phyloP scores from a whole-genome alignment of 2,329 filamentous ascomycete species.

The Zelopaecilomyces penicillatus region DNA sequence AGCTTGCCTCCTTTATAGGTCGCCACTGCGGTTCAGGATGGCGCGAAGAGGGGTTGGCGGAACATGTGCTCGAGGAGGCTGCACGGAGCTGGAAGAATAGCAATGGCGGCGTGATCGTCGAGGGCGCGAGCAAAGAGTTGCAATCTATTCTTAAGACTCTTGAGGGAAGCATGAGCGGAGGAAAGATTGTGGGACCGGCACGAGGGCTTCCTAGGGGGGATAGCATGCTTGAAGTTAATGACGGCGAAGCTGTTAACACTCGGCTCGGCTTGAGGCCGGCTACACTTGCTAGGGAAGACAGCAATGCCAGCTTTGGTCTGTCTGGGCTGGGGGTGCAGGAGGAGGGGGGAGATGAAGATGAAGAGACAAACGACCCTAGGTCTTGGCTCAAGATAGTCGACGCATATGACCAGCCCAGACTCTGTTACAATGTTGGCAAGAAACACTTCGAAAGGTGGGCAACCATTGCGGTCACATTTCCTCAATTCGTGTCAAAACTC shows the following conservation, averaged over 20 bases:
- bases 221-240: conserved; percentile 54
- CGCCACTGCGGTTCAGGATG: conserved; percentile 92
- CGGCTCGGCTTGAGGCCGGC: conserved; percentile 44
- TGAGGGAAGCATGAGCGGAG: conserved; percentile 85
- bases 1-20: conserved; percentile 82
- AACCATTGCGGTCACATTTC: background rate
- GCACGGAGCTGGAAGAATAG: conserved; percentile 87
- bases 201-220: conserved; percentile 45
- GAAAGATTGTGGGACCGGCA: conserved; percentile 50
- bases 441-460: conserved; percentile 79
- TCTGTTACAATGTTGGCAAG: conserved; percentile 68
- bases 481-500: conserved; percentile 11
- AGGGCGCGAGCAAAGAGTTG: conserved; percentile 67
- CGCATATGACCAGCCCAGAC: conserved; percentile 77
- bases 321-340: conserved; percentile 44
- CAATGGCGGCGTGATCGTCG: conserved; percentile 83
- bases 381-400: conserved; percentile 77
- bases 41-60: conserved; percentile 89
- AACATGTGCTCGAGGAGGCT: conserved; percentile 85
- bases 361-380: conserved; percentile 58
- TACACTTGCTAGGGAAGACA: conserved; percentile 47
- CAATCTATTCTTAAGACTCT: conserved; percentile 76
- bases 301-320: conserved; percentile 57
- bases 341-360: conserved; percentile 50
- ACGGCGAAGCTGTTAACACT: conserved; percentile 45